Evolutionary conservation across 176 grass and related monocot species (phyloP).

Genomic region (Otatea glauca): DNA sequence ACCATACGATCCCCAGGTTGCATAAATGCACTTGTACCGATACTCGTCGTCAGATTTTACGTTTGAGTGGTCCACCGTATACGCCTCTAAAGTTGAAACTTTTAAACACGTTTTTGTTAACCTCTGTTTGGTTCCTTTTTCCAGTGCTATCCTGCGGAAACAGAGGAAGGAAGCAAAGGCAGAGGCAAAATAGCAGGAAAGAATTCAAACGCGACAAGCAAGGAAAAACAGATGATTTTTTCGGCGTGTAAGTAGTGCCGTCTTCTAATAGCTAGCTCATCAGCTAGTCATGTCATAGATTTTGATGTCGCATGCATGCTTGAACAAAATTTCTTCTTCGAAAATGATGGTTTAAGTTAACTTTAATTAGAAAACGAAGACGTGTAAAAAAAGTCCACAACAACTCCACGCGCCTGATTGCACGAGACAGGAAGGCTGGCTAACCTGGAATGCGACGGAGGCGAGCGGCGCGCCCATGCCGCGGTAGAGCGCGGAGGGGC

Average conservation of each 20-base stretch:
- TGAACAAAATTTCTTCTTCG: not conserved
- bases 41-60: too few species aligned
- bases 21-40: not conserved
- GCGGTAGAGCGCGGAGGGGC: conserved; percentile 87
- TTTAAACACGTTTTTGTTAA: not conserved
- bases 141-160: not conserved
- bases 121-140: not conserved
- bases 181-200: not conserved
- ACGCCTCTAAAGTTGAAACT: not conserved
- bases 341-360: not conserved
- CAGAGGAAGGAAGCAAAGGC: not conserved
- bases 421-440: not conserved
- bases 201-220: conserved; percentile 40
- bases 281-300: not conserved
- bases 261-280: not conserved
- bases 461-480: conserved; percentile 93
- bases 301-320: not conserved
- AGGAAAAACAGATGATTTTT: not conserved
- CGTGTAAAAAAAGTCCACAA: not conserved
- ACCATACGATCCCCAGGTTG: not conserved
- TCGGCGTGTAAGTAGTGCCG: not conserved
- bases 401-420: too few species aligned
- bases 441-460: conserved; percentile 82
- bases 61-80: too few species aligned
- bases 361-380: not conserved